A percentile compares a stretch with the other conserved stretches of the same genome.
These are phyloP conservation scores for Boletus patriciae DNA, from an alignment of 768 basidiomycete genomes.

Conservation along the genomic window DNA sequence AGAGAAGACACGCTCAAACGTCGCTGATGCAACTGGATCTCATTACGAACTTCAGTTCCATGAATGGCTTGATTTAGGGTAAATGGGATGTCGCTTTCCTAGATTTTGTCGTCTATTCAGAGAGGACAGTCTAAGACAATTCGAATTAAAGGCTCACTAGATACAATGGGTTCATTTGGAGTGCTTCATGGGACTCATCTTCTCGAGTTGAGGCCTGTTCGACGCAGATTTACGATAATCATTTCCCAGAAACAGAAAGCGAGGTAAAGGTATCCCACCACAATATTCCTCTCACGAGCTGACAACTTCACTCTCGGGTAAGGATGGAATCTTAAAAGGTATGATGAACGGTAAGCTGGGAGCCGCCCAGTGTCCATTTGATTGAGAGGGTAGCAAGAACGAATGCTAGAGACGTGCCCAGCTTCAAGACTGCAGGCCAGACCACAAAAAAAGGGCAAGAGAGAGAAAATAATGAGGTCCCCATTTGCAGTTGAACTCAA, in stretches of 20 bases:
- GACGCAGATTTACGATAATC: conserved; percentile 1
- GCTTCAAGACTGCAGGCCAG: conserved; percentile 4
- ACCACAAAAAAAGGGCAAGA: background rate
- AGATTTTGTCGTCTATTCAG: background rate
- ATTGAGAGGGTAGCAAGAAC: background rate
- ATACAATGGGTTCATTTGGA: background rate
- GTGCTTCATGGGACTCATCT: background rate
- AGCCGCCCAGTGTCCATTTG: conserved; percentile 19
- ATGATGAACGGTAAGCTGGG: conserved; percentile 30
- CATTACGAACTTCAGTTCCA: background rate
- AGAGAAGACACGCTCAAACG: conserved; percentile 23
- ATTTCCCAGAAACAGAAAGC: conserved; percentile 6
- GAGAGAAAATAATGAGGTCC: background rate
- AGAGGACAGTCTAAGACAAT: background rate
- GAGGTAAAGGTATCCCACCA: conserved; percentile 17
- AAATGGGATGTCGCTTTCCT: conserved; percentile 11
- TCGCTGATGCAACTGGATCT: conserved; percentile 4
- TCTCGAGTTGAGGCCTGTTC: conserved; percentile 12
- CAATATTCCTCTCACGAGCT: conserved; percentile 26
- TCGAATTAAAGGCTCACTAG: conserved; percentile 6
- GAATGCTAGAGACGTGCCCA: background rate
- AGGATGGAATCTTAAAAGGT: conserved; percentile 31
- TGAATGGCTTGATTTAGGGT: conserved; percentile 8
- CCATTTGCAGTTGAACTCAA: conserved; percentile 21
- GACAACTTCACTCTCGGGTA: conserved; percentile 27